Base-by-base conservation (phyloP, 2,329 filamentous ascomycete genomes). In the Esteya vermicola region DNA sequence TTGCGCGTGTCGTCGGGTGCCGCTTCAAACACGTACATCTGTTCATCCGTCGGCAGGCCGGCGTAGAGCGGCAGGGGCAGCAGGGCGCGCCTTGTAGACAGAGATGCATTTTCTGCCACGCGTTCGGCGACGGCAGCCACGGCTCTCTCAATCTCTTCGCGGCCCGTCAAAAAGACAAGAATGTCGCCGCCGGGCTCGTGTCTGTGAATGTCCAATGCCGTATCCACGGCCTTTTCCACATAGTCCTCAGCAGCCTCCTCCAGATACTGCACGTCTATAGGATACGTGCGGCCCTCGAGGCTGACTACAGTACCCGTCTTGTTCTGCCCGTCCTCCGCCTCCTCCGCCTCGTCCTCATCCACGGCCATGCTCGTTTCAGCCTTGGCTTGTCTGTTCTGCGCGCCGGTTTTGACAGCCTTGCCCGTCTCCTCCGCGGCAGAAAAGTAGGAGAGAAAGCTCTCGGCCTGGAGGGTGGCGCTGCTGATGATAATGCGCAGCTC, bases 21-120 rank as follows among this genome's bases (percentile, higher is more conserved):
- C 40, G 81, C 77, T 51, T 94, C 85, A 54, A 96, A 96, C 31
- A 96, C 81, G 48, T 88, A 88, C 76, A 94, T 89, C 54, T 96
- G 91, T 52, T 95, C 79, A 47, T 95, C 88, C 9, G 81, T 85
- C 2, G 85, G 76, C 6, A 96, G 70, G 3, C 89, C 91, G 5
- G 91, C 85, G 55, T 93, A 96, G 0, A 96, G 69, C 2, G 89
- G 88, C 9, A 96, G 60, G 5, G 82, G 68, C 43, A 83, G 67
- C 8, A 93, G 62, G 19, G 65, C 63, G 0, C 41, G 43, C 21
- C 19, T 38, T 45, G 72, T 68, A 10, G 72, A 64, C 36, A 70
- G 67, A 4, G 74, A 63, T 1, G 36, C 64, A 44, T 74, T 68
- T 9, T 72, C 63, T 9, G 67, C 68, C 26, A 81, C 68, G 30